Percentiles rank a stretch among this genome's conserved stretches.
These are phyloP conservation scores for Panicum hallii DNA, from an alignment of 202 grass and related monocot species.

Conservation along the genomic window DNA sequence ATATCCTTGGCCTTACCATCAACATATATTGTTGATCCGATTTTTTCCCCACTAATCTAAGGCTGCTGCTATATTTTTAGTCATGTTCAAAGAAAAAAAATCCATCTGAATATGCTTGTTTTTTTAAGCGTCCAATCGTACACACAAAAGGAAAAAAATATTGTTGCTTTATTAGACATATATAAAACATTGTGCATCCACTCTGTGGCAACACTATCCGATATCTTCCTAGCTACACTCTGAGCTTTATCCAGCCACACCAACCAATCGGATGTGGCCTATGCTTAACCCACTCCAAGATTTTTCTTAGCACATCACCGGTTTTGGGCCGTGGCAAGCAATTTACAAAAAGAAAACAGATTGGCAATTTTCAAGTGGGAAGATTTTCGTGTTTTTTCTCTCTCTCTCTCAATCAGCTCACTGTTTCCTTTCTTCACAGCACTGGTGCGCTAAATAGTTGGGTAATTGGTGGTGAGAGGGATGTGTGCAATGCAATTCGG, in stretches of 20 bases:
- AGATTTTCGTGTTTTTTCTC: neutral
- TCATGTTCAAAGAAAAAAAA: neutral
- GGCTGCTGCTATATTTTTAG: neutral
- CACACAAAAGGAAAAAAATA: neutral
- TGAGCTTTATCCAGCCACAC: neutral
- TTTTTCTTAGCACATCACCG: neutral
- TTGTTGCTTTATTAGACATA: neutral
- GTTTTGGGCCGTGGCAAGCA: neutral
- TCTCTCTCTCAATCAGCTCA: neutral
- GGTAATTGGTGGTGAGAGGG: neutral
- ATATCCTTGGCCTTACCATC: neutral
- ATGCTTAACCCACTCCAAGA: neutral
- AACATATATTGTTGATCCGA: neutral
- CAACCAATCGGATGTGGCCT: neutral
- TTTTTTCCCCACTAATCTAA: neutral
- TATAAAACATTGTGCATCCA: neutral
- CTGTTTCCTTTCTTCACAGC: neutral
- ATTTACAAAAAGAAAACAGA: neutral
- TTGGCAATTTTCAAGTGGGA: neutral
- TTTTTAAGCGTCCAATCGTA: neutral
- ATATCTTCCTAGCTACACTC: neutral
- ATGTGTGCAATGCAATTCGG: neutral
- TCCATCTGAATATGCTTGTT: neutral
- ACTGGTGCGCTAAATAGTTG: neutral
- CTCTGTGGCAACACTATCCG: neutral